Evolutionary conservation across 2,329 filamentous ascomycete genomes (phyloP).

Genomic region (Ambrosiella beaveri): DNA sequence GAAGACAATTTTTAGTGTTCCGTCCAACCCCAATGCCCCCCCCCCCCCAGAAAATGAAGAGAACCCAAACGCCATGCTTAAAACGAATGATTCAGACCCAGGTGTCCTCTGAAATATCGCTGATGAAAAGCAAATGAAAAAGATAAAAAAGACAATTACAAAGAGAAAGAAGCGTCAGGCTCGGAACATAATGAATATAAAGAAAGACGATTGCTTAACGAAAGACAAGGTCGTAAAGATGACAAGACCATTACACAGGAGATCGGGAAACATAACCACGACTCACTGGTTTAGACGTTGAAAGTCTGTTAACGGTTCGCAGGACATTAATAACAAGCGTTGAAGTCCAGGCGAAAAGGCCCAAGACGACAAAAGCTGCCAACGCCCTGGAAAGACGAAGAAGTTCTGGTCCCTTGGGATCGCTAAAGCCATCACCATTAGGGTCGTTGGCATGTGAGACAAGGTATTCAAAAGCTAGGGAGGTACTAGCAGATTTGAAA

Average conservation of each 20-base stretch:
- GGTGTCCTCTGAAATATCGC: not conserved
- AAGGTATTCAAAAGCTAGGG: slow-evolving; percentile 72
- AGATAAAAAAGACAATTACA: not conserved
- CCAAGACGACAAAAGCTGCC: slow-evolving; percentile 62
- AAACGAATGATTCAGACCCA: slow-evolving; percentile 1
- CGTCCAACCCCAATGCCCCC: not conserved
- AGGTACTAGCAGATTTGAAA: slow-evolving; percentile 85
- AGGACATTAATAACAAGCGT: slow-evolving; percentile 80
- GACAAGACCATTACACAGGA: not conserved
- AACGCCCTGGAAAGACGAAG: slow-evolving; percentile 41
- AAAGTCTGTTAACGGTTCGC: slow-evolving; percentile 45
- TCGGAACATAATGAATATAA: not conserved
- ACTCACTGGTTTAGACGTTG: slow-evolving; percentile 20
- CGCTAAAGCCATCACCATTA: slow-evolving; percentile 5
- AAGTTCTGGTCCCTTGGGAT: slow-evolving; percentile 8
- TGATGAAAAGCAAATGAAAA: not conserved
- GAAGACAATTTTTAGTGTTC: not conserved
- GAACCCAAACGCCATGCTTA: not conserved
- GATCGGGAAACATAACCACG: slow-evolving; percentile 2
- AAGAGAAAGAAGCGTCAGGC: too few relatives aligned
- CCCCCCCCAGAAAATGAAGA: not conserved
- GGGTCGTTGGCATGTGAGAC: slow-evolving; percentile 38
- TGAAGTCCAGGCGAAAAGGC: slow-evolving; percentile 73
- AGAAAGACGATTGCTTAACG: not conserved
- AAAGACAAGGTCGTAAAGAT: not conserved